phyloP scores from a whole-genome alignment of 2,329 filamentous ascomycete genomes.

The Fusarium sp. region DNA sequence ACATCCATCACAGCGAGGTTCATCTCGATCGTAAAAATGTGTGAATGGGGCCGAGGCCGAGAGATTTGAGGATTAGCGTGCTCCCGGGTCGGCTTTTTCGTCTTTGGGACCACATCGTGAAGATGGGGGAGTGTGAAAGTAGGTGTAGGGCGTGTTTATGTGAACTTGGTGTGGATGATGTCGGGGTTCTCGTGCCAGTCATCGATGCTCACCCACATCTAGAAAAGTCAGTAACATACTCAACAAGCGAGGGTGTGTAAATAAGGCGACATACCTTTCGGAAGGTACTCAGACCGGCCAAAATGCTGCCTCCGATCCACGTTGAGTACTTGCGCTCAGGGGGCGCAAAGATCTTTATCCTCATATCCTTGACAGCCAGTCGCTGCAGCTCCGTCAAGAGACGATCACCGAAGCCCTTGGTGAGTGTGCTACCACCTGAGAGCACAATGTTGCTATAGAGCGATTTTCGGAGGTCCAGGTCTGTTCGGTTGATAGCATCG shows the following conservation, averaged over 20 bases:
- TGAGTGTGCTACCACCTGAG: slow-evolving; percentile 94
- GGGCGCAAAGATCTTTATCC: slow-evolving; percentile 98
- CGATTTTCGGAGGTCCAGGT: slow-evolving; percentile 93
- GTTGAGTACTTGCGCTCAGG: slow-evolving; percentile 98
- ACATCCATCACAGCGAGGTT: slow-evolving; percentile 31
- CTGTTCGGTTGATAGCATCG: slow-evolving; percentile 93
- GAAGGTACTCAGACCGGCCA: slow-evolving; percentile 97
- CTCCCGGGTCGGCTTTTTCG: slow-evolving; percentile 17
- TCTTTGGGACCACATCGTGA: slow-evolving; percentile 23
- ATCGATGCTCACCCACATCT: slow-evolving; percentile 99
- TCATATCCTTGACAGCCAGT: slow-evolving; percentile 97
- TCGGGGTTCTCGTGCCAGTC: slow-evolving; percentile 99
- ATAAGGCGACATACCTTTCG: slow-evolving; percentile 78
- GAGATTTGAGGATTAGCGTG: neutral
- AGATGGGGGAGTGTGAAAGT: slow-evolving; percentile 19
- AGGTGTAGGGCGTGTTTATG: slow-evolving; percentile 60
- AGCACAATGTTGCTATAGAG: slow-evolving; percentile 97
- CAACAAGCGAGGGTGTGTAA: neutral
- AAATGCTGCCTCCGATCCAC: slow-evolving; percentile 98
- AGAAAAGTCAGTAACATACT: slow-evolving; percentile 34
- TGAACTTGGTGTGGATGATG: slow-evolving; percentile 98
- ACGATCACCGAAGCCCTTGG: slow-evolving; percentile 95
- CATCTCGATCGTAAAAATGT: slow-evolving; percentile 34
- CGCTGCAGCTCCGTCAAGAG: slow-evolving; percentile 92
- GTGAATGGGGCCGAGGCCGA: slow-evolving; percentile 9